Evolutionary conservation across 345 rosid species (phyloP), one percentile per base, ranked within the genome.

Genomic region (Aquilaria yunnanensis): DNA sequence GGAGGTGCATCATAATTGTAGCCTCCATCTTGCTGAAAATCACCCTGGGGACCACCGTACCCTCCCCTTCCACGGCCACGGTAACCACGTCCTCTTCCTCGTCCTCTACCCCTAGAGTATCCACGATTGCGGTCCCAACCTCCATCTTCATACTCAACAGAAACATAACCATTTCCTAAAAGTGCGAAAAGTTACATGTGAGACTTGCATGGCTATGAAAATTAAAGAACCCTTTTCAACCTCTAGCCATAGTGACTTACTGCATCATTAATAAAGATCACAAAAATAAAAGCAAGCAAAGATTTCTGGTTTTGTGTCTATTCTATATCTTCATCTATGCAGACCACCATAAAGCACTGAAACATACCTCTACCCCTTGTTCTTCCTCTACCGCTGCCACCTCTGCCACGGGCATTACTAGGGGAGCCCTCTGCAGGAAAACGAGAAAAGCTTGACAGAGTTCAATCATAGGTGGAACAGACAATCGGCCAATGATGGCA

Each of bases 21-120:
- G 59, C 82, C 90, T 62, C 81, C 86, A 72, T 90, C 96, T 58
- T 88, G 88, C 49, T 73, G 82, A 63, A 64, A 70, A 69, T 86
- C 92, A 75, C 62, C 50, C 67, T 75, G 85, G 57, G 86, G 92
- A 45, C 89, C 96, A 72, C 82, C 81, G 74, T 79, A 94, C 54
- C 89, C 96, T 67, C 92, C 98, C 51, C 95, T 81, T 32, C 96
- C 92, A 56, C 90, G 85, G 74, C 95, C 88, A 62, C 89, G 90
- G 70, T 68, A 72, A 60, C 80, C 74, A 62, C 89, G 84, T 43
- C 90, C 96, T 78, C 97, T 86, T 23, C 97, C 97, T 47, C 96
- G 82, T 51, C 95, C 89, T 72, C 99, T 83, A 51, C 93, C 97
- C 67, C 96, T 78, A 61, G 77, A 61, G 70, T 79, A 80, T 49